phyloP scores from a whole-genome alignment of 2,329 filamentous ascomycete genomes.

The Aspergillus persii region DNA sequence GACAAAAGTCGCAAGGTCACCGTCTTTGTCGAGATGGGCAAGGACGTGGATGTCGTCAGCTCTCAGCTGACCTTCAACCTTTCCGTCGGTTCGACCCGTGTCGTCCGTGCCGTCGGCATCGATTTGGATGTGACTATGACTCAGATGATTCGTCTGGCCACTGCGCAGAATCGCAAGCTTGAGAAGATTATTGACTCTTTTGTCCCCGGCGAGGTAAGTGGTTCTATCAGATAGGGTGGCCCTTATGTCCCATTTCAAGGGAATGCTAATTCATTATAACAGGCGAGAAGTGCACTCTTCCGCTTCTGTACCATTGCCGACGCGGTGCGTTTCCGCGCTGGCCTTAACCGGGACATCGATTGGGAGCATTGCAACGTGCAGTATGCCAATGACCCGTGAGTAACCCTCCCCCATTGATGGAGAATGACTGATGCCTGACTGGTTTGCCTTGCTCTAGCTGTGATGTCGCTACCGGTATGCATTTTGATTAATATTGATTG shows the following conservation, averaged over 20 bases:
- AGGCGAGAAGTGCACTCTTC: slow-evolving; percentile 47
- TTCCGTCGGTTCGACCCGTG: slow-evolving; percentile 44
- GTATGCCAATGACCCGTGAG: slow-evolving; percentile 45
- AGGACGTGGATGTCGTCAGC: slow-evolving; percentile 41
- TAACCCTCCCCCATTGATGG: not conserved
- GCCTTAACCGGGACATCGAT: slow-evolving; percentile 39
- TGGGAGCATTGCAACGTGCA: slow-evolving; percentile 48
- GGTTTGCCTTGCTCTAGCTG: slow-evolving; percentile 14
- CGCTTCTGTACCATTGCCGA: slow-evolving; percentile 49
- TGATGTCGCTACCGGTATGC: slow-evolving; percentile 21
- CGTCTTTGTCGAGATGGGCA: slow-evolving; percentile 39
- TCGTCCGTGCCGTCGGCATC: slow-evolving; percentile 44
- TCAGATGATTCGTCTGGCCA: slow-evolving; percentile 39
- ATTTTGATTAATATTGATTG: not conserved
- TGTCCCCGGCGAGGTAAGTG: slow-evolving; percentile 42
- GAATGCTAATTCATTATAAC: not conserved
- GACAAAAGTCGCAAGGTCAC: slow-evolving; percentile 27
- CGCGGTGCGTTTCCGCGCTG: slow-evolving; percentile 45
- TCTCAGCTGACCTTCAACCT: slow-evolving; percentile 42
- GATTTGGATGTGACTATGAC: slow-evolving; percentile 40
- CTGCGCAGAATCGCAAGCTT: slow-evolving; percentile 41
- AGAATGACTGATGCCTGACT: slow-evolving; percentile 1
- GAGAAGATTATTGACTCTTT: slow-evolving; percentile 46
- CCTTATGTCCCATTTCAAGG: not conserved
- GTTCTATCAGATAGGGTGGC: not conserved